Percentiles rank a stretch among this genome's conserved stretches.
Evolutionary conservation across 768 basidiomycete species (phyloP).

Genomic region (Amanita inopinata): DNA sequence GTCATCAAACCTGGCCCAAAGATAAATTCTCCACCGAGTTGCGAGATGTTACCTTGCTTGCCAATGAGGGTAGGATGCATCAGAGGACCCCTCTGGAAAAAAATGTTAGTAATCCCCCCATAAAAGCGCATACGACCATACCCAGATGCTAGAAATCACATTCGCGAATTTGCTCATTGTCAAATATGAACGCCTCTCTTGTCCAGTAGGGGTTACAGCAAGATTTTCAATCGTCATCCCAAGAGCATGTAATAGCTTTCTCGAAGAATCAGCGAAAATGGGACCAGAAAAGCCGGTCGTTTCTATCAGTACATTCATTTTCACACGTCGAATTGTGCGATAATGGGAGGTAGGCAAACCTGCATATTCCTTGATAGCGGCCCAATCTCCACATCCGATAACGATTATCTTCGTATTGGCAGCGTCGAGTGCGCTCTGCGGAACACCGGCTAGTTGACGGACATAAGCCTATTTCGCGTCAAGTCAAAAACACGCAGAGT

Average conservation of each 20-base stretch:
- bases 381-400: slow-evolving; percentile 54
- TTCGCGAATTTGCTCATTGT: slow-evolving; percentile 20
- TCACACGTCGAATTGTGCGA: background rate
- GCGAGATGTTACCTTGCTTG: slow-evolving; percentile 52
- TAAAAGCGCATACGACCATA: too few relatives aligned
- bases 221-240: slow-evolving; percentile 50
- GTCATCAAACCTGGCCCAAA: slow-evolving; percentile 41
- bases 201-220: slow-evolving; percentile 31
- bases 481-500: background rate
- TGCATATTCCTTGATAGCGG: slow-evolving; percentile 37
- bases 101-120: too few relatives aligned
- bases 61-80: slow-evolving; percentile 39
- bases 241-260: slow-evolving; percentile 46
- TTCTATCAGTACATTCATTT: slow-evolving; percentile 20
- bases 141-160: slow-evolving; percentile 35
- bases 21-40: slow-evolving; percentile 57
- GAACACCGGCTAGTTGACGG: slow-evolving; percentile 31
- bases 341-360: slow-evolving; percentile 22
- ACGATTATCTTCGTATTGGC: slow-evolving; percentile 35
- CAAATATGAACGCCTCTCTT: slow-evolving; percentile 39
- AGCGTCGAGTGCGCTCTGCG: slow-evolving; percentile 27
- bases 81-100: slow-evolving; percentile 27
- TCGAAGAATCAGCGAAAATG: slow-evolving; percentile 59
- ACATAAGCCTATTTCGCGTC: slow-evolving; percentile 33
- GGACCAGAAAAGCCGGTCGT: slow-evolving; percentile 32